Evolutionary conservation across 352 stramenopile genomes (phyloP).

Genomic region (Globisporangium irregulare): DNA sequence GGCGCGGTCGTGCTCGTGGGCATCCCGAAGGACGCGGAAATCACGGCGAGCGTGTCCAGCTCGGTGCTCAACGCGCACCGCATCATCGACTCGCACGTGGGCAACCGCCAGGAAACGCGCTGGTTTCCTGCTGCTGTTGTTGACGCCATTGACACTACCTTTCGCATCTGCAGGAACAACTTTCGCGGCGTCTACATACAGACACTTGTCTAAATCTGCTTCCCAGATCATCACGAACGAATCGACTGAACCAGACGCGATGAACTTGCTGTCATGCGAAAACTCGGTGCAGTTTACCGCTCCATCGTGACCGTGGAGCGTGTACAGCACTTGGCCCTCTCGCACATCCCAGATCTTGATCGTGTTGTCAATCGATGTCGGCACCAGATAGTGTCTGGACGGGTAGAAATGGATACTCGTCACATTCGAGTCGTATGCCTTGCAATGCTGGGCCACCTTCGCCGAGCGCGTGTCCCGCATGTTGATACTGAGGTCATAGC

Average conservation of each 20-base stretch:
- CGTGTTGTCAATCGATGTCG: conserved; percentile 83
- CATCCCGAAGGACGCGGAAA: not conserved
- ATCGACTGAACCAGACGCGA: conserved; percentile 74
- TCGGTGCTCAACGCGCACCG: no score
- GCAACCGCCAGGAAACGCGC: not conserved
- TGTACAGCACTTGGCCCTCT: conserved; percentile 92
- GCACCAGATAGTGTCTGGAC: conserved; percentile 89
- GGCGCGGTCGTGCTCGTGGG: no score
- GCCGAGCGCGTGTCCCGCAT: conserved; percentile 85
- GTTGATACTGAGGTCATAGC: conserved; percentile 70
- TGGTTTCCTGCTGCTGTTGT: conserved; percentile 6
- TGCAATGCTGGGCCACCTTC: conserved; percentile 90
- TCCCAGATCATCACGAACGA: conserved; percentile 86
- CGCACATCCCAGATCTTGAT: conserved; percentile 93
- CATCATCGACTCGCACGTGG: not conserved
- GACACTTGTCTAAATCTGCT: conserved; percentile 75
- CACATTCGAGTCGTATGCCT: conserved; percentile 77
- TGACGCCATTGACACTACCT: not conserved
- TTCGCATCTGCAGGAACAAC: conserved; percentile 13
- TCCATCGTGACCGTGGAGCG: conserved; percentile 85
- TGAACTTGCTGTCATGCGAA: conserved; percentile 54
- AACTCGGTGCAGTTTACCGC: conserved; percentile 67
- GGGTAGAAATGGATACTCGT: conserved; percentile 88
- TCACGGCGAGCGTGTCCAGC: no score
- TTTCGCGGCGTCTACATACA: conserved; percentile 38